Base-by-base conservation (phyloP, 169 alveolate species). In the Plasmodium vivax region DNA sequence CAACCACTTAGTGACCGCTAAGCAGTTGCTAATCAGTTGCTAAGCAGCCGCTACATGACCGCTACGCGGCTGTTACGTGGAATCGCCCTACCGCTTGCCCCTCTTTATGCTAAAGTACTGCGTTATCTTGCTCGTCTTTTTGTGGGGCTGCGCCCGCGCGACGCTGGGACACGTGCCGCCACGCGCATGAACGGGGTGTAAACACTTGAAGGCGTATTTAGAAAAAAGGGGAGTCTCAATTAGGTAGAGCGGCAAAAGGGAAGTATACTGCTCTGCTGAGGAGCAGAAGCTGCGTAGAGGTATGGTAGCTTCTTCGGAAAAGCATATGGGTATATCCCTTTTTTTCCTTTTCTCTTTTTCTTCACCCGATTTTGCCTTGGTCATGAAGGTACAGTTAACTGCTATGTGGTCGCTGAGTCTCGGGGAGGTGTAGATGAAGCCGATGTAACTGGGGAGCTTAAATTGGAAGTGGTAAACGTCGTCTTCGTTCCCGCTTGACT, bases 341-440 rank as follows among this genome's bases (percentile, higher is more conserved):
- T 43, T 87, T 38, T 62, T 43, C 27, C 30, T 71, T 23, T 45
- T 47, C 12, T n/a, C 71, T 14, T 43, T 71, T 23, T 45, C 43
- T 16, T n/a, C 71, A 6, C 30, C 45, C 2, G 5, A 12, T 23
- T 80, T 19, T 14, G 43, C 34, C 36, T 58, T 62, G 10, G 34
- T 62, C 32, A 30, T 8, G 19, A 90, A 68, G 34, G 94, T 90
- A 43, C 94, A 90, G 23, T 90, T 90, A 19, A 90, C 92, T 23
- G 94, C 94, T 27, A 90, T 90, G 51, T 90, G 94, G 36, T 90
- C 94, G 51, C 94, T 90, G 30, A 90, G 16, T 19, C 71, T 58
- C 30, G 94, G 94, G 23, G 91, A 81, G 16, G 94, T 90, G 54
- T 90, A 90, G 19, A 90, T 90, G 43, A 90, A 90, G 36, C 94